These are phyloP conservation scores for Aspergillus ostianus DNA, from an alignment of 495 filamentous ascomycete species.

Conservation along the genomic window DNA sequence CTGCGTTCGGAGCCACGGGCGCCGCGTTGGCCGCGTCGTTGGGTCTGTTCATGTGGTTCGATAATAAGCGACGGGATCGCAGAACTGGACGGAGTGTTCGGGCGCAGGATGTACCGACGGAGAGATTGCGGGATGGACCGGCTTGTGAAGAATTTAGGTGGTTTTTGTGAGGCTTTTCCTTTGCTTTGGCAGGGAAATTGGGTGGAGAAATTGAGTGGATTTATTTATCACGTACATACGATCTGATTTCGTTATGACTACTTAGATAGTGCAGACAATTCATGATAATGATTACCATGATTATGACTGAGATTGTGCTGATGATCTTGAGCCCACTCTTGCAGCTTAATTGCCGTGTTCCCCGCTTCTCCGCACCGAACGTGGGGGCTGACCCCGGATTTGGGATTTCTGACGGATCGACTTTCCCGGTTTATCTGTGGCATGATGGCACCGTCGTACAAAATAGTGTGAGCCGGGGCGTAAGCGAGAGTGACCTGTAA, in stretches of 20 bases:
- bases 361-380: background rate
- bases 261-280: too few relatives aligned
- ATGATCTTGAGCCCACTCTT: background rate
- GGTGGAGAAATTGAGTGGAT: background rate
- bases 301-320: background rate
- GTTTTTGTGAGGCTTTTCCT: constrained; percentile 54
- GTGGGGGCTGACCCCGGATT: background rate
- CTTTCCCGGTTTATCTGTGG: background rate
- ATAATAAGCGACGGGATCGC: constrained; percentile 64
- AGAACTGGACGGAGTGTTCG: constrained; percentile 58
- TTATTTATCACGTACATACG: background rate
- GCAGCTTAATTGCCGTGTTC: too few relatives aligned
- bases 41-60: constrained; percentile 67
- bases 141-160: constrained; percentile 64
- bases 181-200: background rate
- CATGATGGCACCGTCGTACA: background rate
- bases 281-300: background rate
- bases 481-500: background rate
- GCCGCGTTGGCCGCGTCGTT: constrained; percentile 54
- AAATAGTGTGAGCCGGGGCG: background rate
- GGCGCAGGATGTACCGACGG: constrained; percentile 67
- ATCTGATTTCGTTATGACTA: too few relatives aligned
- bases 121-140: constrained; percentile 66
- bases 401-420: background rate
- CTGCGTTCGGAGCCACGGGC: constrained; percentile 67